Conservation (phyloP, 1,139 yeast genomes). For the Candida glucosophila region DNA sequence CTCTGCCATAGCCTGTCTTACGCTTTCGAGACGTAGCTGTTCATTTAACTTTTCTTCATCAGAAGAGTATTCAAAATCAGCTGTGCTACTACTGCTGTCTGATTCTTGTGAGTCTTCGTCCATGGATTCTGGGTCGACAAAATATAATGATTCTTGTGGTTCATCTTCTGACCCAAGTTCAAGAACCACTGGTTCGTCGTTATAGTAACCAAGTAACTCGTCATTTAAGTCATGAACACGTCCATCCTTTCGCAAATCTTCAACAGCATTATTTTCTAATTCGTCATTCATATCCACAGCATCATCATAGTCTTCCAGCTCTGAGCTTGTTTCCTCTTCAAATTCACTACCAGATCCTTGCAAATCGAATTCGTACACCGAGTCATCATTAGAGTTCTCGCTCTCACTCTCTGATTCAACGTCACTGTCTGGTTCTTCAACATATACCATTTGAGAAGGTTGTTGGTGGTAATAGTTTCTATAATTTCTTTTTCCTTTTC, state of each 20-base stretch:
- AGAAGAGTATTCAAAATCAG: slow-evolving; percentile 23
- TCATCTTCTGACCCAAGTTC: slow-evolving; percentile 10
- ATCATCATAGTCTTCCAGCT: slow-evolving; percentile 7
- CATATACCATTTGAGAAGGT: slow-evolving; percentile 26
- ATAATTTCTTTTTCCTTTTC: slow-evolving; percentile 15
- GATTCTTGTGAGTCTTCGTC: slow-evolving; percentile 29
- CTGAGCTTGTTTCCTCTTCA: slow-evolving; percentile 8
- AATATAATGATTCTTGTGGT: slow-evolving; percentile 22
- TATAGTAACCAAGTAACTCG: slow-evolving; percentile 32
- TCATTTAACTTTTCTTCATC: slow-evolving; percentile 26
- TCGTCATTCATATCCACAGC: slow-evolving; percentile 30
- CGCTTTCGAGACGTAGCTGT: slow-evolving; percentile 28
- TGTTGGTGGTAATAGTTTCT: slow-evolving; percentile 28
- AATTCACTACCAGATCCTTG: slow-evolving; percentile 6
- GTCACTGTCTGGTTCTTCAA: slow-evolving; percentile 33
- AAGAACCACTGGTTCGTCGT: slow-evolving; percentile 10
- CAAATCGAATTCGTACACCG: slow-evolving; percentile 16
- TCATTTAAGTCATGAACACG: slow-evolving; percentile 31
- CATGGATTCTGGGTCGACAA: slow-evolving; percentile 25
- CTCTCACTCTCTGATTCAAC: slow-evolving; percentile 6
- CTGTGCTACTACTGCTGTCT: slow-evolving; percentile 10
- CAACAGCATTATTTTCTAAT: slow-evolving; percentile 27
- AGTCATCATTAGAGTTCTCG: slow-evolving; percentile 12
- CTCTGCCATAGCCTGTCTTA: slow-evolving; percentile 36
- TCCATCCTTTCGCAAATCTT: slow-evolving; percentile 27